Conservation (phyloP, 1,139 yeast species). For the Suhomyces guaymorum region DNA sequence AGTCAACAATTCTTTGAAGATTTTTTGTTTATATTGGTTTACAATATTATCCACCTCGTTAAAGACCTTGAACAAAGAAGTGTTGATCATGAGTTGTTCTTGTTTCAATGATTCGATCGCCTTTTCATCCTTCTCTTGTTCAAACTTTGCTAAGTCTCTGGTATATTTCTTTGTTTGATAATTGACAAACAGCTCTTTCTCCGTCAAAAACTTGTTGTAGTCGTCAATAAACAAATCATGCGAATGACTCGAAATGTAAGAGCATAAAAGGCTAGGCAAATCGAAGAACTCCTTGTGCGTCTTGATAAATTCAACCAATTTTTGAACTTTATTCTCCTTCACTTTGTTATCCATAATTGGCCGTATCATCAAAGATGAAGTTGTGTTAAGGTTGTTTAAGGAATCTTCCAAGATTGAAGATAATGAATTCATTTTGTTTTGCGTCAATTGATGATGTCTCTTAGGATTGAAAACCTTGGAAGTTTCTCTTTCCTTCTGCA, state of each 20-base stretch:
- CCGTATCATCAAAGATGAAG: constrained; percentile 68
- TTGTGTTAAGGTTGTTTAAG: constrained; percentile 49
- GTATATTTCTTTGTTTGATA: constrained; percentile 20
- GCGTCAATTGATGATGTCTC: constrained; percentile 22
- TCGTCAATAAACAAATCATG: constrained; percentile 72
- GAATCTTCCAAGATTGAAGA: constrained; percentile 45
- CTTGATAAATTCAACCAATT: constrained; percentile 63
- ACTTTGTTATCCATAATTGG: constrained; percentile 71
- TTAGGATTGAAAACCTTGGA: constrained; percentile 44
- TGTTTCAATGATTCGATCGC: constrained; percentile 21
- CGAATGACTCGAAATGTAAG: constrained; percentile 58
- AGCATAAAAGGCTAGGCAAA: constrained; percentile 61
- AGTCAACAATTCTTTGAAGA: constrained; percentile 59
- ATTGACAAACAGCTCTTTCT: constrained; percentile 23
- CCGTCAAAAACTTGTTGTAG: constrained; percentile 56
- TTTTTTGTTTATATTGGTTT: constrained; percentile 59
- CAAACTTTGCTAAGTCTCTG: constrained; percentile 16
- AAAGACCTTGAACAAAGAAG: constrained; percentile 51
- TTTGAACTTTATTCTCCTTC: constrained; percentile 59
- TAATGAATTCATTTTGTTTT: constrained; percentile 26
- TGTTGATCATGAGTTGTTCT: constrained; percentile 35
- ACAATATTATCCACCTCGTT: constrained; percentile 65
- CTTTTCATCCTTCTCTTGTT: constrained; percentile 18
- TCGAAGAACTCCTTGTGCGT: constrained; percentile 67
- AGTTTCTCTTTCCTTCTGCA: constrained; percentile 40